phyloP scores from a whole-genome alignment of 169 alveolate species.

The Eimeria praecox region DNA sequence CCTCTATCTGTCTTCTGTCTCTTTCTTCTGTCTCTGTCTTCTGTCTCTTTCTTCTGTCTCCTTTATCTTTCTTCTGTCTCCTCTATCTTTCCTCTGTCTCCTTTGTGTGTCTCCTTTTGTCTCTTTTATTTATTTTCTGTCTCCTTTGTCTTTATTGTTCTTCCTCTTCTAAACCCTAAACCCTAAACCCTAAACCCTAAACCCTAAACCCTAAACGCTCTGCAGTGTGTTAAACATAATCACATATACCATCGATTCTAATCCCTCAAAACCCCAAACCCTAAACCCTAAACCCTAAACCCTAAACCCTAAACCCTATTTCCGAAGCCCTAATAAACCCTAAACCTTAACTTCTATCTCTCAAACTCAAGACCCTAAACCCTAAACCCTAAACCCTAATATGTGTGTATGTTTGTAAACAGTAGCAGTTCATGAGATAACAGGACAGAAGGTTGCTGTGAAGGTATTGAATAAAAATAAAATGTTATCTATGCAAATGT shows the following conservation, averaged over 20 bases:
- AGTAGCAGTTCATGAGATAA: conserved; percentile 91
- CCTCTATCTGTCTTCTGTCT: not conserved
- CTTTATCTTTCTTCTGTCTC: not conserved
- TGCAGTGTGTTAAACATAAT: not conserved
- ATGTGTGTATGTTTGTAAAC: not conserved
- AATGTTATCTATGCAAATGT: conserved; percentile 92
- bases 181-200: conserved; percentile 62
- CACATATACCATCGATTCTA: not conserved
- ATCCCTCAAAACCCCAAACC: not conserved
- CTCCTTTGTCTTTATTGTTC: not conserved
- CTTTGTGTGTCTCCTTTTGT: not conserved
- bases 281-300: not conserved
- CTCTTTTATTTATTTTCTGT: not conserved
- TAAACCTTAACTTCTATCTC: not conserved
- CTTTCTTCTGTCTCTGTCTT: not conserved
- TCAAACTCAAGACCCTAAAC: not conserved
- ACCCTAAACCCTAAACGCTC: conserved; percentile 46
- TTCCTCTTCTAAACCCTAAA: not conserved
- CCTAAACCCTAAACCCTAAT: not conserved
- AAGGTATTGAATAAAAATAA: conserved; percentile 94
- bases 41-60: not conserved
- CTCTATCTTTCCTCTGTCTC: not conserved
- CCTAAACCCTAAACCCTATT: not conserved
- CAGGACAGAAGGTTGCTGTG: conserved; percentile 94
- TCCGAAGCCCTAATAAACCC: not conserved